Evolutionary conservation across 2,329 filamentous ascomycete genomes (phyloP).

Genomic region (Sporothrix luriei): DNA sequence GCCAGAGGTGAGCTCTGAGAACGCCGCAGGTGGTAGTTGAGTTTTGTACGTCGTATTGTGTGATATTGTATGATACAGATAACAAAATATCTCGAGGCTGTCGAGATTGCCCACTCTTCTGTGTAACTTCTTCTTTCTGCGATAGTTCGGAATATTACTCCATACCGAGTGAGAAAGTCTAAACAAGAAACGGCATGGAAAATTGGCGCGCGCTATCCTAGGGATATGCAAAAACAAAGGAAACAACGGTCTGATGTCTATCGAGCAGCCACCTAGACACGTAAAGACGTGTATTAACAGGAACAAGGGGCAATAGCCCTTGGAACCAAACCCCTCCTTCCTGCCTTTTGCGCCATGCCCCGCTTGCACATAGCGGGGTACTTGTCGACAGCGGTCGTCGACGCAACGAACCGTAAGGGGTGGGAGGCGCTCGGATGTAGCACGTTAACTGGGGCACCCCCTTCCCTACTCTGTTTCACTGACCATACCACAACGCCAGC

Average conservation of each 20-base stretch:
- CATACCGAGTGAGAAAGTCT: too few species aligned
- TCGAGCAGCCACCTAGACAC: too few species aligned
- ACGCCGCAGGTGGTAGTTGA: too few species aligned
- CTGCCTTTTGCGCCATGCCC: slow-evolving; percentile 29
- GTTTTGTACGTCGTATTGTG: not conserved
- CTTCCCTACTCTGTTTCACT: slow-evolving; percentile 28
- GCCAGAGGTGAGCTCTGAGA: too few species aligned
- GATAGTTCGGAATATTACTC: not conserved
- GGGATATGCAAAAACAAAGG: not conserved
- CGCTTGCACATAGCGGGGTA: slow-evolving; percentile 30
- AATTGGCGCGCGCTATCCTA: not conserved
- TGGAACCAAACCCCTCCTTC: slow-evolving; percentile 22
- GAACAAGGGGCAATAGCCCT: slow-evolving; percentile 20
- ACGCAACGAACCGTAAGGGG: not conserved
- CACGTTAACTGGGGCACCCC: slow-evolving; percentile 26
- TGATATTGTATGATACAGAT: not conserved
- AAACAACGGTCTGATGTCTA: not conserved
- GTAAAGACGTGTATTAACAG: too few species aligned
- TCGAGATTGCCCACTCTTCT: not conserved
- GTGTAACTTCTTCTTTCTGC: not conserved
- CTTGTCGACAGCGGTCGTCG: not conserved
- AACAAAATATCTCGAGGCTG: not conserved
- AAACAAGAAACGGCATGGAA: slow-evolving; percentile 3
- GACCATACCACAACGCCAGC: slow-evolving; percentile 25
- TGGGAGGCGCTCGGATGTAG: slow-evolving; percentile 14